Evolutionary conservation across 2,329 filamentous ascomycete genomes (phyloP).

Genomic region (Neophaeococcomyces aloes): DNA sequence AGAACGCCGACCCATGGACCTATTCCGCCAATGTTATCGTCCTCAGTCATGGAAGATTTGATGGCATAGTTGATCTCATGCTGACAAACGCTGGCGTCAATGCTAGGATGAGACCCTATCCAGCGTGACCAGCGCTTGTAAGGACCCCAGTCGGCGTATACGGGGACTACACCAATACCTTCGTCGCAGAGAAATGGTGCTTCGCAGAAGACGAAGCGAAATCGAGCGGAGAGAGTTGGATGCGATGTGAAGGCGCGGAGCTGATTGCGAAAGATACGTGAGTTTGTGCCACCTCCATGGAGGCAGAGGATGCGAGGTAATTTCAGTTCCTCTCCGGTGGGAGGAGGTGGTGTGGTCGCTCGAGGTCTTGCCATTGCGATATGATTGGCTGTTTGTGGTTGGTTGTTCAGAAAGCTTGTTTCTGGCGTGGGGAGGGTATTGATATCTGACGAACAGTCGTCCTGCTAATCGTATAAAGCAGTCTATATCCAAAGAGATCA

Average conservation of each 20-base stretch:
- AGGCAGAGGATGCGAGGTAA: constrained; percentile 65
- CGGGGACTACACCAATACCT: constrained; percentile 25
- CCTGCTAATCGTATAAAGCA: too few relatives aligned
- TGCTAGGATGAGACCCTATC: constrained; percentile 45
- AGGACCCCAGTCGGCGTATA: constrained; percentile 57
- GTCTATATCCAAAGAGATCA: too few relatives aligned
- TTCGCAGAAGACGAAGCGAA: constrained; percentile 63
- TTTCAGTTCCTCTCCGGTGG: constrained; percentile 21
- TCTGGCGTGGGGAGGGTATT: too few relatives aligned
- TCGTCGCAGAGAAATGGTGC: constrained; percentile 52
- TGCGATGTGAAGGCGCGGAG: constrained; percentile 45
- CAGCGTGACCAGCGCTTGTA: constrained; percentile 57
- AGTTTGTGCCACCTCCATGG: constrained; percentile 69
- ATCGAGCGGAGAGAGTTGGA: constrained; percentile 41
- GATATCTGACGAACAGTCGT: too few relatives aligned
- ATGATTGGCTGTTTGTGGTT: too few relatives aligned
- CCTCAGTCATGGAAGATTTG: constrained; percentile 41
- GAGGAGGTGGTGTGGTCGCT: constrained; percentile 10
- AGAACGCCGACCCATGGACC: constrained; percentile 46
- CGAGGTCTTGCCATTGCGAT: background rate
- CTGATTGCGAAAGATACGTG: constrained; percentile 57
- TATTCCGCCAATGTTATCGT: constrained; percentile 43
- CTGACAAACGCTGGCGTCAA: constrained; percentile 38
- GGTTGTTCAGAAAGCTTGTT: too few relatives aligned
- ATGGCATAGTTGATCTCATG: constrained; percentile 30